Evolutionary conservation across 495 filamentous ascomycete genomes (phyloP).

Genomic region (Hypoxylon lienhwacheense): DNA sequence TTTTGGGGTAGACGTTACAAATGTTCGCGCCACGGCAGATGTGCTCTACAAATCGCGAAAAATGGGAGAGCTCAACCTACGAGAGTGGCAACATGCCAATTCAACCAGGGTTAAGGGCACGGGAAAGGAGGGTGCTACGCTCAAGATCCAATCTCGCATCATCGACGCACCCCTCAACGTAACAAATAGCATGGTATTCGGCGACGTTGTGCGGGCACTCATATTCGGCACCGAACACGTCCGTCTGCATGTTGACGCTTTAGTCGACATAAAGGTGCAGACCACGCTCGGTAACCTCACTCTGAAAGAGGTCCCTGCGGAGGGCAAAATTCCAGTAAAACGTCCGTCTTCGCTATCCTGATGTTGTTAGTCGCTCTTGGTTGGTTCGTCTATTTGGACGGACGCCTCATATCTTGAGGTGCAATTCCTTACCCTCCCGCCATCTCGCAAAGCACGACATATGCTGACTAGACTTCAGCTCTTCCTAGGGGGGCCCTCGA

Average conservation of each 20-base stretch:
- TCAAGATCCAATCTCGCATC: slow-evolving; percentile 74
- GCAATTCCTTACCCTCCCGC: slow-evolving; percentile 25
- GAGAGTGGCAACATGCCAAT: slow-evolving; percentile 81
- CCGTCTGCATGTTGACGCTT: slow-evolving; percentile 70
- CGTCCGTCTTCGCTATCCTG: slow-evolving; percentile 62
- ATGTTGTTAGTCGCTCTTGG: slow-evolving; percentile 54
- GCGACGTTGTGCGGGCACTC: slow-evolving; percentile 71
- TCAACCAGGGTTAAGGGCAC: slow-evolving; percentile 66
- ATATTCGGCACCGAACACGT: slow-evolving; percentile 70
- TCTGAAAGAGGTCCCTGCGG: slow-evolving; percentile 78
- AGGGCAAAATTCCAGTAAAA: slow-evolving; percentile 85
- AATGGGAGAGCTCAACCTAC: slow-evolving; percentile 74
- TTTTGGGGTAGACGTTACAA: slow-evolving; percentile 72
- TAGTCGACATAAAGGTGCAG: slow-evolving; percentile 77
- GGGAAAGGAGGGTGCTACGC: slow-evolving; percentile 54
- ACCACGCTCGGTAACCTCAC: slow-evolving; percentile 78
- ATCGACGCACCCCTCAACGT: slow-evolving; percentile 78
- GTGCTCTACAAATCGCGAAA: slow-evolving; percentile 74
- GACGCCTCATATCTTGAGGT: slow-evolving; percentile 19
- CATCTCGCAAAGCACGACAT: slow-evolving; percentile 1
- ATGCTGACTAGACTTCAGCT: slow-evolving; percentile 41
- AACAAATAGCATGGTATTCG: slow-evolving; percentile 73
- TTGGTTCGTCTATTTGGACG: slow-evolving; percentile 23
- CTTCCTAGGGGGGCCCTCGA: slow-evolving; percentile 46
- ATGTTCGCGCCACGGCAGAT: slow-evolving; percentile 72